These are phyloP conservation scores for Arthrobotrys iridis DNA, from an alignment of 2,329 filamentous ascomycete genomes.

Conservation along the genomic window DNA sequence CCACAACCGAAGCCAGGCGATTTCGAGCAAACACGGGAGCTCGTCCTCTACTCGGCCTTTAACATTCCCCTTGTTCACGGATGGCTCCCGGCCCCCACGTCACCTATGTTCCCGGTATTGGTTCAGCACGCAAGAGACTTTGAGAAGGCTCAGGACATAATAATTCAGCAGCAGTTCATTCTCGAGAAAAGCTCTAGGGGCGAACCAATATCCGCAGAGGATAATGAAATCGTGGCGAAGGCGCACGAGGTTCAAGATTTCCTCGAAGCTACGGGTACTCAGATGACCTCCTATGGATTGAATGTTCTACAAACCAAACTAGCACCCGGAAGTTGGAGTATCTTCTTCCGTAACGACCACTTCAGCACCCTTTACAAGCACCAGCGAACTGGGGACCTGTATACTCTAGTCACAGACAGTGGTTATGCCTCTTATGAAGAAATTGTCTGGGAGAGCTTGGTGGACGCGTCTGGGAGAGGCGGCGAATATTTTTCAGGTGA, in stretches of 20 bases:
- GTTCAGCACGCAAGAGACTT: conserved; percentile 81
- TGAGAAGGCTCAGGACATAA: conserved; percentile 88
- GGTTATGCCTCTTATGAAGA: conserved; percentile 89
- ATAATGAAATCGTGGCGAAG: conserved; percentile 81
- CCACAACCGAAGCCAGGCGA: conserved; percentile 69
- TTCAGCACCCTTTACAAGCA: conserved; percentile 95
- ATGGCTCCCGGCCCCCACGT: conserved; percentile 79
- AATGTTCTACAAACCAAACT: conserved; percentile 76
- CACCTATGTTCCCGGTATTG: conserved; percentile 75
- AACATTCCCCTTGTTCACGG: conserved; percentile 89
- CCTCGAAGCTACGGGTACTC: conserved; percentile 80
- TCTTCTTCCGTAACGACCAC: conserved; percentile 96
- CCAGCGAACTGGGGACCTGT: conserved; percentile 72
- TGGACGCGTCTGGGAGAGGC: conserved; percentile 83
- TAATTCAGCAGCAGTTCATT: conserved; percentile 87
- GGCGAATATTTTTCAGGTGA: conserved; percentile 90
- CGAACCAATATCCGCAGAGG: conserved; percentile 63
- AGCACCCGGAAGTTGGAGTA: conserved; percentile 80
- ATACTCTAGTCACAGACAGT: conserved; percentile 86
- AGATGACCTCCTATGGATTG: conserved; percentile 84
- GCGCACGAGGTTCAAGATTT: conserved; percentile 86
- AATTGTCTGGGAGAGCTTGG: conserved; percentile 93
- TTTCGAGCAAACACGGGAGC: conserved; percentile 87
- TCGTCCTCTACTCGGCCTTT: conserved; percentile 91
- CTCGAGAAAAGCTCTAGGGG: conserved; percentile 72